phyloP scores from a whole-genome alignment of 2,329 filamentous ascomycete species.

The Cladosporium halotolerans region DNA sequence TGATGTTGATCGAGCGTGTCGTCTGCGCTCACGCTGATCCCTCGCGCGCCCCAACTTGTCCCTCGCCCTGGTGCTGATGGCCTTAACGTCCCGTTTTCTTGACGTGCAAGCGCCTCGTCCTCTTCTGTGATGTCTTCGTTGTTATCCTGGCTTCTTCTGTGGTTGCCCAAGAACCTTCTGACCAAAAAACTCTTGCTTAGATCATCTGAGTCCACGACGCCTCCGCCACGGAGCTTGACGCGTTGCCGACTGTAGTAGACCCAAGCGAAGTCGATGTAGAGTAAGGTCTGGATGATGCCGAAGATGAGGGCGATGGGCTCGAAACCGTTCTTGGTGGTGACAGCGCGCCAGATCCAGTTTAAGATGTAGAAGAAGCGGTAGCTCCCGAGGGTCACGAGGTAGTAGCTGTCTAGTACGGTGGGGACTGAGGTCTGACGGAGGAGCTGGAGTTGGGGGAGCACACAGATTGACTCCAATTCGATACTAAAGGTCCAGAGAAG shows the following conservation, averaged over 20 bases:
- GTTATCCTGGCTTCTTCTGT: constrained; percentile 32
- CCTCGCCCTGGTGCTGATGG: constrained; percentile 18
- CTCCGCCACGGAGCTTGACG: constrained; percentile 84
- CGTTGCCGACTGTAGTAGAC: constrained; percentile 91
- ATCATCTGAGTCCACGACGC: constrained; percentile 85
- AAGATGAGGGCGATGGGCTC: constrained; percentile 76
- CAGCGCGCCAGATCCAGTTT: constrained; percentile 74
- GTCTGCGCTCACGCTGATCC: constrained; percentile 55
- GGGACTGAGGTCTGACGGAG: constrained; percentile 92
- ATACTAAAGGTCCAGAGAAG: constrained; percentile 82
- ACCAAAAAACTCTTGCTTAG: constrained; percentile 80
- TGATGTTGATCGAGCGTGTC: constrained; percentile 40
- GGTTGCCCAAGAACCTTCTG: constrained; percentile 64
- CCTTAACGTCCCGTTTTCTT: constrained; percentile 27
- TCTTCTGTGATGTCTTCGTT: constrained; percentile 56
- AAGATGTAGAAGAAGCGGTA: constrained; percentile 86
- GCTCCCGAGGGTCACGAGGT: constrained; percentile 77
- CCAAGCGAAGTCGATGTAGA: constrained; percentile 94
- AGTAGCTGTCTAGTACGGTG: constrained; percentile 95
- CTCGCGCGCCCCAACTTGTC: constrained; percentile 52
- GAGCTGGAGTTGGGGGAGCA: constrained; percentile 84
- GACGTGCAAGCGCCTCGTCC: constrained; percentile 44
- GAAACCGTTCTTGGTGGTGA: constrained; percentile 25
- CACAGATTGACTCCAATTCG: constrained; percentile 83
- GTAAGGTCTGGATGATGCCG: constrained; percentile 78